Percentiles rank a stretch among this genome's conserved stretches.
These are phyloP conservation scores for Nyctanthes arbortristis DNA, from an alignment of 257 asterid genomes.

Conservation along the genomic window DNA sequence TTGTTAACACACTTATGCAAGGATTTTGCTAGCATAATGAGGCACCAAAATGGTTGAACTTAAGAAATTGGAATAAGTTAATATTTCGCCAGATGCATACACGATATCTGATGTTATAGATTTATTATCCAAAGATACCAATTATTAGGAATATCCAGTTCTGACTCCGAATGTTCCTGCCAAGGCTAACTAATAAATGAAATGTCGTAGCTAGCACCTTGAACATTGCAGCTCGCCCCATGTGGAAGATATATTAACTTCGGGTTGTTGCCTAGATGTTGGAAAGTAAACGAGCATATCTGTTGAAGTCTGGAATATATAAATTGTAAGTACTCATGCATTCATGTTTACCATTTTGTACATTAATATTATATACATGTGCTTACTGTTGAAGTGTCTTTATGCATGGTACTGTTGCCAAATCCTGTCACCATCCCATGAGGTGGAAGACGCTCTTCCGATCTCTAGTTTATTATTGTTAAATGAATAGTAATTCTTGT, in stretches of 20 bases:
- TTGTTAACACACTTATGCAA: slow-evolving; percentile 65
- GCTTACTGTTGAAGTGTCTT: no score
- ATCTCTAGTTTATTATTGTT: no score
- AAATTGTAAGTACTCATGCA: no score
- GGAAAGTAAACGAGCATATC: background rate
- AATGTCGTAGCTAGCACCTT: background rate
- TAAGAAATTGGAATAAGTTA: slow-evolving; percentile 56
- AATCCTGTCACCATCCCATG: no score
- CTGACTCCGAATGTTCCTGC: slow-evolving; percentile 59
- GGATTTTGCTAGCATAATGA: slow-evolving; percentile 55
- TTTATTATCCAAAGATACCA: slow-evolving; percentile 61
- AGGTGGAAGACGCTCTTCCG: no score
- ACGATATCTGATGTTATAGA: slow-evolving; percentile 57
- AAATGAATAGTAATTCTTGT: no score
- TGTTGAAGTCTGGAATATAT: no score
- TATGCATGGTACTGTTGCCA: no score
- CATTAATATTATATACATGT: no score
- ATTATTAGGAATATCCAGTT: slow-evolving; percentile 39
- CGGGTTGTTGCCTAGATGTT: background rate
- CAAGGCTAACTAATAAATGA: slow-evolving; percentile 10
- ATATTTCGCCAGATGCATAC: slow-evolving; percentile 44
- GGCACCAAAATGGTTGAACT: slow-evolving; percentile 50
- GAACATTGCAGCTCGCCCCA: background rate
- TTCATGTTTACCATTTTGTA: no score
- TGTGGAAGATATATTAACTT: slow-evolving; percentile 14